Evolutionary conservation across 208 protist genomes (phyloP), one percentile per base, ranked within the genome.

Genomic region (Leishmania lainsoni): DNA sequence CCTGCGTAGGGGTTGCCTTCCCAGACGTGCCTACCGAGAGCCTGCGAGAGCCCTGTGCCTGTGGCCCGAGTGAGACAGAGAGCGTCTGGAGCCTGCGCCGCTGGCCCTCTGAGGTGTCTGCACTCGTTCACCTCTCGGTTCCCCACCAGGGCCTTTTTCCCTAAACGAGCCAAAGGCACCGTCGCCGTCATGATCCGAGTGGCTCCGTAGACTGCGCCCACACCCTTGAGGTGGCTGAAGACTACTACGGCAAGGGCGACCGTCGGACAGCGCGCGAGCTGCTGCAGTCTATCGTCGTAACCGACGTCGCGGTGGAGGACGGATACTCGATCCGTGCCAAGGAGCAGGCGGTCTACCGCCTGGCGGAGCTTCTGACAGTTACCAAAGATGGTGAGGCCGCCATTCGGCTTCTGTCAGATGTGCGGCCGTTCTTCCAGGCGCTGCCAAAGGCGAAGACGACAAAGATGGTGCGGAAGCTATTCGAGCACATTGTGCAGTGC

Each of bases 371-470:
- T 54, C 87, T 95, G 68, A 81, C 84, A 12, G 61, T 86, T 5
- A 84, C 83, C n/a, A 87, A 84, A 45, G 82, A 97, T 14, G 89
- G 87, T 20, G 84, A 91, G 45, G 89, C 77, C 1, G 84, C 96
- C 3, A 90, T 96, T 39, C 59, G 89, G 35, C 90, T 98, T 9
- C 83, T 97, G 22, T 81, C 83, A 0, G 58, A 78, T 54, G 88
- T 97, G 29, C 89, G 94, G 17, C 77, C 89, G 56, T 93, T 98
- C 80, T 98, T 98, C 72, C 48, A 86, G 17, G 72, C 94, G 35
- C 80, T 98, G 17, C 94, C 96, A 10, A 98, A 98, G 84, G 91
- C 93, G 0, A 98, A 97, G 83, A 97, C 95, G 10, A 97, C 97
- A 14, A 97, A 97, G 66, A 97, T 98, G 87, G 91, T 98, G 73